Evolutionary conservation across 306 rosid genomes (phyloP).

Genomic region (Dalbergia cochinchinensis): DNA sequence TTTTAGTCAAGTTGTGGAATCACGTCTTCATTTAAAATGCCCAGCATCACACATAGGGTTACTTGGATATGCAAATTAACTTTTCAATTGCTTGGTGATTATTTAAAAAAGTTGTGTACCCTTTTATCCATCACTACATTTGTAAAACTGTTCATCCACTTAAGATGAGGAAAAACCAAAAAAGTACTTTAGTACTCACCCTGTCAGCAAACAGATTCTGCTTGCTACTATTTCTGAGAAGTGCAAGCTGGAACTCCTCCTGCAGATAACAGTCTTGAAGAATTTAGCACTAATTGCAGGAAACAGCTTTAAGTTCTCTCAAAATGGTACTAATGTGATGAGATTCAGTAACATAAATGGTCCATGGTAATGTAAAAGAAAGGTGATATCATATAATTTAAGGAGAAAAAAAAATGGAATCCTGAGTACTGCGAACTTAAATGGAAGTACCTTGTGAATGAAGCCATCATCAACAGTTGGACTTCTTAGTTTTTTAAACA

Average conservation of each 20-base stretch:
- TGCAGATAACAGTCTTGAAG: conserved; percentile 42
- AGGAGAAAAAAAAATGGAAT: not conserved
- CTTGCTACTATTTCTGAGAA: conserved; percentile 54
- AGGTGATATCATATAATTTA: conserved; percentile 9
- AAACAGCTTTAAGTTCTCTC: not conserved
- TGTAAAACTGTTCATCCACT: not conserved
- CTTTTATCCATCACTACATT: not conserved
- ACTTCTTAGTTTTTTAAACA: conserved; percentile 73
- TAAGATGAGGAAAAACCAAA: not conserved
- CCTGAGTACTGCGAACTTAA: not conserved
- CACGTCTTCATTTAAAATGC: no score
- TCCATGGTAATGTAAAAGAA: not conserved
- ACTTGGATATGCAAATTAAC: not conserved
- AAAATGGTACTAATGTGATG: conserved; percentile 14
- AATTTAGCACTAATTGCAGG: conserved; percentile 28
- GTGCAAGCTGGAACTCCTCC: conserved; percentile 83
- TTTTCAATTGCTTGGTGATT: not conserved
- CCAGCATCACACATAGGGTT: no score
- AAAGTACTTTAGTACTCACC: conserved; percentile 49
- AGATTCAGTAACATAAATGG: conserved; percentile 1
- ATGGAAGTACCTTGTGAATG: conserved; percentile 73
- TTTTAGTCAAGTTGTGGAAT: no score
- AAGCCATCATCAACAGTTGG: conserved; percentile 64
- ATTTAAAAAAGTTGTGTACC: not conserved
- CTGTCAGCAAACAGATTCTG: conserved; percentile 73